Conservation (phyloP, 192 early-diverging fungal species). For the Coemansia sp. region DNA sequence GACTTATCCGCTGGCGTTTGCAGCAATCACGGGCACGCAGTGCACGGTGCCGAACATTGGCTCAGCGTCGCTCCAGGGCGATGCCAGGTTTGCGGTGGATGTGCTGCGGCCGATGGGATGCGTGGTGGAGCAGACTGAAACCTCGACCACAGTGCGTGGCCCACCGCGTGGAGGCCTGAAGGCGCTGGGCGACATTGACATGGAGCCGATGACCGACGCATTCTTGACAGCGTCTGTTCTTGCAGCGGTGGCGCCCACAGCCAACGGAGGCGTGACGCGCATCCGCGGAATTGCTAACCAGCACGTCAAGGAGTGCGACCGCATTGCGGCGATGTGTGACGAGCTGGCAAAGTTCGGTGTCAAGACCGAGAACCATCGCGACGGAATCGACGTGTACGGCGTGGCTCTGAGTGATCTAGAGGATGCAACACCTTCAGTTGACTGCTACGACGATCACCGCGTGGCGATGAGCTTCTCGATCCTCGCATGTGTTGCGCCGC, state of each 20-base stretch:
- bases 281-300: constrained; percentile 98
- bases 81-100: constrained; percentile 86
- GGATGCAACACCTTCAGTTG: constrained; percentile 62
- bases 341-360: constrained; percentile 93
- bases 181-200: constrained; percentile 81
- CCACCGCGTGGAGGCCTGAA: constrained; percentile 70
- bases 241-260: constrained; percentile 76
- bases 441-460: constrained; percentile 97
- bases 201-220: constrained; percentile 99
- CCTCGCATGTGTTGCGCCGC: constrained; percentile 72
- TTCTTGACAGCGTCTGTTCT: constrained; percentile 94
- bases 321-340: constrained; percentile 94
- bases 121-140: constrained; percentile 82
- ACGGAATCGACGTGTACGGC: constrained; percentile 90
- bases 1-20: constrained; percentile 95
- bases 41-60: constrained; percentile 95
- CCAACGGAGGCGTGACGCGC: constrained; percentile 65
- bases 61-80: constrained; percentile 87
- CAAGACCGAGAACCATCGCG: constrained; percentile 72
- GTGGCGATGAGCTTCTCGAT: constrained; percentile 97
- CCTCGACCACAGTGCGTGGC: constrained; percentile 87
- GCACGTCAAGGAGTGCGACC: constrained; percentile 97
- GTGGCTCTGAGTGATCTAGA: constrained; percentile 55
- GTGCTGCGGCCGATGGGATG: constrained; percentile 93
- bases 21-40: constrained; percentile 88